Base-by-base conservation (phyloP, 2,329 filamentous ascomycete species). In the Mariannaea sp. region DNA sequence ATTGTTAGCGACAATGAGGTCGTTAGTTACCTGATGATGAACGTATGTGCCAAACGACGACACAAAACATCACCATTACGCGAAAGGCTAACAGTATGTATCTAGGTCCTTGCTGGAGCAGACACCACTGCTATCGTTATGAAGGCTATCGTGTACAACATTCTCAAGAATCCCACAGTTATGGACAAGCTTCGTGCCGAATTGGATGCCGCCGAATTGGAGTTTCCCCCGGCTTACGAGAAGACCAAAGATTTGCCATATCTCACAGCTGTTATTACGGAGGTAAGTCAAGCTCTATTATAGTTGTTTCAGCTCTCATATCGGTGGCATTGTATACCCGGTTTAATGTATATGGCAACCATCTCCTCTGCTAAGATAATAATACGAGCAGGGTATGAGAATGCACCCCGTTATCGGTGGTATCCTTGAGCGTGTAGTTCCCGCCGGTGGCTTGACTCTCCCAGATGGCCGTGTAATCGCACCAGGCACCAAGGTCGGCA, bases 251-350 rank as follows among this genome's bases (percentile, higher is more conserved):
- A 61, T 20, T 67, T 73, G 9, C 70, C 67, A 14, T 78, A 81
- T 60, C 73, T 84, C 8, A 71, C 78, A 36, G 80, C 80, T 3
- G 75, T 80, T 2, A 71, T 84, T 16, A 77, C 75, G 16, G 82
- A 85, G 46, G 53, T 76, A 1, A 66, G 78, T 57, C 74, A 80
- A 3, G 10, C 3, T 12, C n/a, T 22, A n/a, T n/a, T n/a, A n/a
- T n/a, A n/a, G n/a, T n/a, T n/a, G n/a, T n/a, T n/a, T n/a, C n/a
- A n/a, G n/a, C n/a, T n/a, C n/a, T n/a, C n/a, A n/a, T n/a, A n/a
- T n/a, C n/a, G n/a, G n/a, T n/a, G n/a, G n/a, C n/a, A n/a, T n/a
- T n/a, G n/a, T n/a, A n/a, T n/a, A n/a, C n/a, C n/a, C n/a, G n/a
- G n/a, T n/a, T n/a, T n/a, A n/a, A n/a, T n/a, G n/a, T n/a, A n/a